Evolutionary conservation across 2,329 filamentous ascomycete genomes (phyloP).

Genomic region (Sporothrix inflata): DNA sequence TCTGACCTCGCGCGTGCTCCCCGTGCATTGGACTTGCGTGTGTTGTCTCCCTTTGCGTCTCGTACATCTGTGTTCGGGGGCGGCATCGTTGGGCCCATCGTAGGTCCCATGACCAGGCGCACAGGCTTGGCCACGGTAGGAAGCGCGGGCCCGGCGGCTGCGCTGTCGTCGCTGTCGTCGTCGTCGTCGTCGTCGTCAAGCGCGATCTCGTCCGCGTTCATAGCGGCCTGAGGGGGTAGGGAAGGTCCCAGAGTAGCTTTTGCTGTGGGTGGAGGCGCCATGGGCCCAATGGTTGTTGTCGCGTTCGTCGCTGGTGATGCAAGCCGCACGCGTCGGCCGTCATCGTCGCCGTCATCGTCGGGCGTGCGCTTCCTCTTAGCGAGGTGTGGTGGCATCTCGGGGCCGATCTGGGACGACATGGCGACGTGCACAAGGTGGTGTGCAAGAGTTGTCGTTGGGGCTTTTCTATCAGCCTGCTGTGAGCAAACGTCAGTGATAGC

Average conservation of each 20-base stretch:
- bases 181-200: slow-evolving; percentile 43
- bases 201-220: slow-evolving; percentile 48
- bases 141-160: background rate
- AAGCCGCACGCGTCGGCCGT: slow-evolving; percentile 24
- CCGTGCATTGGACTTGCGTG: slow-evolving; percentile 40
- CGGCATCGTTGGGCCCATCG: slow-evolving; percentile 35
- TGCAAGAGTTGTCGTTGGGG: background rate
- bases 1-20: slow-evolving; percentile 39
- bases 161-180: slow-evolving; percentile 39
- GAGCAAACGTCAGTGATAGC: background rate
- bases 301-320: slow-evolving; percentile 2
- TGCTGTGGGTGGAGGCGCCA: slow-evolving; percentile 32
- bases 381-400: slow-evolving; percentile 69
- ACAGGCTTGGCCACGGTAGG: background rate
- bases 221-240: slow-evolving; percentile 34
- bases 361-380: slow-evolving; percentile 63
- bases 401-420: slow-evolving; percentile 70
- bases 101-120: slow-evolving; percentile 21
- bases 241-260: slow-evolving; percentile 34
- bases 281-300: slow-evolving; percentile 43
- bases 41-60: slow-evolving; percentile 44
- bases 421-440: background rate
- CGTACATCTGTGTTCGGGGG: slow-evolving; percentile 30
- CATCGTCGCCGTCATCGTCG: slow-evolving; percentile 46
- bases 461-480: no score